Conservation (phyloP, 495 filamentous ascomycete genomes). For the Lentithecium fluviatile region DNA sequence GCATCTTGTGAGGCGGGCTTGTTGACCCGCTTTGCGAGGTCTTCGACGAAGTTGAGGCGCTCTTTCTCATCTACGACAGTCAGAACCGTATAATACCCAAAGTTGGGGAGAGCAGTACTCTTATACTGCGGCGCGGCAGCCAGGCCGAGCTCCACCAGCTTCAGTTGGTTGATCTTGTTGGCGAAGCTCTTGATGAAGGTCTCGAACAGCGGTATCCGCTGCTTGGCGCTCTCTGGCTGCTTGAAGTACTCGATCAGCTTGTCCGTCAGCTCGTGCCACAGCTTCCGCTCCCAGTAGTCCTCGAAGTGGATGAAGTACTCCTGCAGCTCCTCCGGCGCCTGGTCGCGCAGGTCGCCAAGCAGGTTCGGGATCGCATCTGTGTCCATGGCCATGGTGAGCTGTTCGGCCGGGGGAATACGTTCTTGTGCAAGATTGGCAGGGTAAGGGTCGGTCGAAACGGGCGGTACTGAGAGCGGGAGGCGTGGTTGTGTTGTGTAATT, state of each 20-base stretch:
- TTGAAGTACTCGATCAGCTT: conserved; percentile 86
- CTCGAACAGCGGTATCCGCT: conserved; percentile 87
- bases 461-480: not conserved
- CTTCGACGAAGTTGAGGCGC: conserved; percentile 80
- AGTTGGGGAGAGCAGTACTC: conserved; percentile 51
- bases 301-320: conserved; percentile 87
- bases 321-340: conserved; percentile 83
- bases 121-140: conserved; percentile 81
- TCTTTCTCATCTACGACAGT: conserved; percentile 47
- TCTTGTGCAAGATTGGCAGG: not conserved
- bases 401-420: not conserved
- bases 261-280: conserved; percentile 99
- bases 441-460: not conserved
- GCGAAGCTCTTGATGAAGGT: conserved; percentile 94
- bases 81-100: not conserved
- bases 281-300: conserved; percentile 95
- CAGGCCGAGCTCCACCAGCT: conserved; percentile 87
- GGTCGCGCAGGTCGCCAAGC: conserved; percentile 79
- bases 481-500: not conserved
- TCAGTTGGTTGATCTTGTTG: conserved; percentile 97
- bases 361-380: conserved; percentile 89
- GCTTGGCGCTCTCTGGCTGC: conserved; percentile 70
- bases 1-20: conserved; percentile 92
- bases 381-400: conserved; percentile 68
- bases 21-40: conserved; percentile 84